Conservation (phyloP, 805 yeast species). For the Starmera quercuum region DNA sequence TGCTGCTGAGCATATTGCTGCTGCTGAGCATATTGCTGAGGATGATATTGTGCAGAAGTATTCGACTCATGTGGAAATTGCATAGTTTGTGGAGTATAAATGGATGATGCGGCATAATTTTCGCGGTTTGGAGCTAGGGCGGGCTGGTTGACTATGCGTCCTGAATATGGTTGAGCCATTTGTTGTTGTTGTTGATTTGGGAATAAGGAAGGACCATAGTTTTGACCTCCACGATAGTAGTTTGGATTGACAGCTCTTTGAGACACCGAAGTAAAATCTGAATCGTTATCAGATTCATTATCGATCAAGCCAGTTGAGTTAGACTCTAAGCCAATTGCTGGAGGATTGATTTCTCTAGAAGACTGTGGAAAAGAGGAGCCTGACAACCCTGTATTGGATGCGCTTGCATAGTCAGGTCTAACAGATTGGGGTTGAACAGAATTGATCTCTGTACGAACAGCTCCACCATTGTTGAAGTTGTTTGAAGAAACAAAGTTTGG, state of each 20-base stretch:
- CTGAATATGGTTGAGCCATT: background rate
- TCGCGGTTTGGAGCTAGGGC: background rate
- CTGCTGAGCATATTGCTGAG: slow-evolving; percentile 3
- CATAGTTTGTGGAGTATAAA: background rate
- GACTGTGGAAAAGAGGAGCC: background rate
- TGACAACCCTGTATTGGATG: slow-evolving; percentile 6
- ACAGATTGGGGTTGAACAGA: slow-evolving; percentile 15
- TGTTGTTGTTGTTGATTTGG: slow-evolving; percentile 13
- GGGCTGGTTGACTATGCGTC: background rate
- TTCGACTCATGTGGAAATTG: background rate
- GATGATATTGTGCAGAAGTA: background rate
- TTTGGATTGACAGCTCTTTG: slow-evolving; percentile 67
- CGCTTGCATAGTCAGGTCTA: slow-evolving; percentile 14
- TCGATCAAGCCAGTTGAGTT: background rate
- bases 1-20: slow-evolving; percentile 6
- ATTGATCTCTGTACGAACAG: slow-evolving; percentile 16
- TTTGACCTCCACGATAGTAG: slow-evolving; percentile 30
- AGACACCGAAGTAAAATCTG: slow-evolving; percentile 73
- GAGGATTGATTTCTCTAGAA: background rate
- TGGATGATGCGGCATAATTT: background rate
- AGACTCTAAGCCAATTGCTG: background rate
- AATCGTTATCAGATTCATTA: slow-evolving; percentile 17
- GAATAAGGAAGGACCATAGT: slow-evolving; percentile 18
- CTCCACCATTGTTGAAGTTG: slow-evolving; percentile 15
- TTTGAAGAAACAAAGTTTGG: slow-evolving; percentile 19